Evolutionary conservation across 23 red algal genomes (phyloP).

Genomic region (Gracilaria vermiculophylla): DNA sequence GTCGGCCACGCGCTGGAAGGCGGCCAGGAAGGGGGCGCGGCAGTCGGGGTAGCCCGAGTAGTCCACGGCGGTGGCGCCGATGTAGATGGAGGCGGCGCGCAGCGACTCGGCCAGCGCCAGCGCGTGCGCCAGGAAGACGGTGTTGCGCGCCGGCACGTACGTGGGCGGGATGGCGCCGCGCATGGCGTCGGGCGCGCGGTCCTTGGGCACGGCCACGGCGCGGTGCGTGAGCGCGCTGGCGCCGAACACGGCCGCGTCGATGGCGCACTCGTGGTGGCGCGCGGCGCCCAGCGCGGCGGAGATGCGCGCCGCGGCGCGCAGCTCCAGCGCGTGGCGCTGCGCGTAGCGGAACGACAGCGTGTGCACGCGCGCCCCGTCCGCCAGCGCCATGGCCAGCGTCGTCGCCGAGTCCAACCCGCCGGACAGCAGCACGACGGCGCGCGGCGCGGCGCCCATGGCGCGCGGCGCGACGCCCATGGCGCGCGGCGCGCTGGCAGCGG

Average conservation of each 20-base stretch:
- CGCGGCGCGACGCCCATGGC: too few species aligned
- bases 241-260: slow-evolving; percentile 59
- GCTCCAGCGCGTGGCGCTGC: slow-evolving; percentile 84
- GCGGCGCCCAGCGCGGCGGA: slow-evolving; percentile 22
- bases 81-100: slow-evolving; percentile 69
- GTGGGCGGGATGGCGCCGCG: slow-evolving; percentile 61
- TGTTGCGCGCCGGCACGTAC: slow-evolving; percentile 96
- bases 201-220: slow-evolving; percentile 30
- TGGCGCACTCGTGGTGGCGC: slow-evolving; percentile 9
- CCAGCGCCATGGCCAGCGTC: slow-evolving; percentile 71
- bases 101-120: slow-evolving; percentile 83
- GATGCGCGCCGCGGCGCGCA: slow-evolving; percentile 54
- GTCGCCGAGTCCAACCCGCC: slow-evolving; percentile 91
- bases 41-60: slow-evolving; percentile 97
- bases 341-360: slow-evolving; percentile 92
- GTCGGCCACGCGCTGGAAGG: slow-evolving; percentile 71
- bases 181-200: background rate
- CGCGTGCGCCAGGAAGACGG: slow-evolving; percentile 83
- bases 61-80: slow-evolving; percentile 95
- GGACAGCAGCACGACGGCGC: slow-evolving; percentile 80
- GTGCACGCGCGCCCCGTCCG: slow-evolving; percentile 28
- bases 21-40: slow-evolving; percentile 70
- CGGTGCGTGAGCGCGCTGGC: slow-evolving; percentile 58
- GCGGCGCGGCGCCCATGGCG: too few species aligned
- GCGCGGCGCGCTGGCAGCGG: too few species aligned